Base-by-base conservation (phyloP, 164 flowering plant species). In the Litsea cubeba region DNA sequence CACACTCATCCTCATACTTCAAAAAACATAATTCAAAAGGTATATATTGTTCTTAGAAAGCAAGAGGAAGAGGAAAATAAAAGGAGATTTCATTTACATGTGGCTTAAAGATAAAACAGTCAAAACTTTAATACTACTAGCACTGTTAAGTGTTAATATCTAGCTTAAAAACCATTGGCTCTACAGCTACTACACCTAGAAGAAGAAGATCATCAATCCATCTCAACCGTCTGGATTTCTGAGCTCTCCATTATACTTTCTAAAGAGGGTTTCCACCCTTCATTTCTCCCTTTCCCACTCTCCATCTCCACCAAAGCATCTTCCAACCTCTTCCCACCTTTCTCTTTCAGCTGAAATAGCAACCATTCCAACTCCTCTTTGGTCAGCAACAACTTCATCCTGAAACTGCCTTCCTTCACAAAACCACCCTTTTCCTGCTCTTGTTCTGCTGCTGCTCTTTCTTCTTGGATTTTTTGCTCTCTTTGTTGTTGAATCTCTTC, bases 311-410 rank as follows among this genome's bases (percentile, higher is more conserved):
- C 79, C 82, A 90, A 81, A 11, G 86, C 72, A 28, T 89, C 87
- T 65, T 83, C 88, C 68, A 89, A 72, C 0, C 73, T 82, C 78
- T 74, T 83, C 58, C 87, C 86, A 65, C 78, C 81, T 60, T 74
- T 78, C 23, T 74, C 72, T 49, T 82, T 78, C 75, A 89, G 73
- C 76, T 86, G 82, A 65, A 78, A n/a, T 78, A 85, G 75, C 62
- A 91, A 69, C 90, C 83, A 80, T 63, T 86, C 85, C 70, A 89
- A 68, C 79, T 91, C 95, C 50, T 85, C 89, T 73, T 81, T 91
- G 62, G 87, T 87, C 73, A 91, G 69, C 73, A 89, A 80, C 54
- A 88, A 74, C 85, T 90, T 90, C n/a, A 88, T 81, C 75, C 87
- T 84, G 24, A 79, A 40, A 7, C 75, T 49, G 3, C 83, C 78